A percentile compares a stretch with the other conserved stretches of the same genome.
Evolutionary conservation across 2,329 filamentous ascomycete species (phyloP).

Genomic region (Tolypocladium pustulatum): DNA sequence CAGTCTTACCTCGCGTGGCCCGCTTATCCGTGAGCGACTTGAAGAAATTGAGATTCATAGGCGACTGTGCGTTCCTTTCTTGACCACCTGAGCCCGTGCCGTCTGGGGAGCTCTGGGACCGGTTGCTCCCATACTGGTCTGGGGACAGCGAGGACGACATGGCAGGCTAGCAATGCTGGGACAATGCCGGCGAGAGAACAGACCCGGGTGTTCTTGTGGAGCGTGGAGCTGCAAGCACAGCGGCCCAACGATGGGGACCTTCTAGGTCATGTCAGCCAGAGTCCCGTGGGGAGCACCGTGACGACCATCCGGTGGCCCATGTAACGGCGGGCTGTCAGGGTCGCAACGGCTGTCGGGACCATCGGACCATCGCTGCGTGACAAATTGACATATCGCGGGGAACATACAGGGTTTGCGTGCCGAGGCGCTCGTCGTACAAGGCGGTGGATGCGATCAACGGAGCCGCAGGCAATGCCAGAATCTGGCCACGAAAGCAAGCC

Average conservation of each 20-base stretch:
- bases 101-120: constrained; percentile 14
- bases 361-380: neutral
- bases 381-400: neutral
- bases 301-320: neutral
- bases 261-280: neutral
- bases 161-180: constrained; percentile 10
- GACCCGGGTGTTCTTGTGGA: neutral
- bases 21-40: constrained; percentile 64
- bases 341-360: neutral
- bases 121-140: constrained; percentile 18
- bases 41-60: constrained; percentile 50
- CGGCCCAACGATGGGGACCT: neutral
- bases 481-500: neutral
- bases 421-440: neutral
- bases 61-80: constrained; percentile 28
- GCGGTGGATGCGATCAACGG: neutral
- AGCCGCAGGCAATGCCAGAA: neutral
- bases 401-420: neutral
- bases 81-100: constrained; percentile 15
- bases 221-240: neutral
- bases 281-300: neutral
- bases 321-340: neutral
- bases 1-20: constrained; percentile 55
- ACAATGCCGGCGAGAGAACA: neutral
- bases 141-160: constrained; percentile 41